phyloP scores from a whole-genome alignment of 306 rosid genomes.

The Quercus glauca region DNA sequence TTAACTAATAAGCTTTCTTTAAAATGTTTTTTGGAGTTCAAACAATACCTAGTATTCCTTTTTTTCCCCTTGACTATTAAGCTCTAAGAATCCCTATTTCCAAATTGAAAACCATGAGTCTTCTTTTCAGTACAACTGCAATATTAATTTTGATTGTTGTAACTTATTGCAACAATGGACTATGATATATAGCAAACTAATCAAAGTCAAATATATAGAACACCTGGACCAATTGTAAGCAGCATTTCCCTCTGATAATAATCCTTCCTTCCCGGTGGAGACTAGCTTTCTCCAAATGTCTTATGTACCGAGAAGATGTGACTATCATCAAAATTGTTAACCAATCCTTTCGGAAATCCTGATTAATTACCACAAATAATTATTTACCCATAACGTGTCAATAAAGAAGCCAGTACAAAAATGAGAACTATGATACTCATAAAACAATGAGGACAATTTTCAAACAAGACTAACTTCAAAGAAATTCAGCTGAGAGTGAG shows the following conservation, averaged over 20 bases:
- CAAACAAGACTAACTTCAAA: not conserved
- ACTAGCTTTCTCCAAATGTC: conserved; percentile 99
- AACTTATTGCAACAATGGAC: conserved; percentile 9
- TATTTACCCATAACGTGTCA: not conserved
- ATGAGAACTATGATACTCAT: not conserved
- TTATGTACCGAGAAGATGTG: conserved; percentile 90
- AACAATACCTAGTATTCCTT: no score
- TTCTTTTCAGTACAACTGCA: not conserved
- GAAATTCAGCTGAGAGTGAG: not conserved
- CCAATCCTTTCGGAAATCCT: conserved; percentile 97
- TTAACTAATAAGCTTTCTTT: not conserved
- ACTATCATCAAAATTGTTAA: conserved; percentile 81
- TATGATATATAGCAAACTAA: conserved; percentile 11
- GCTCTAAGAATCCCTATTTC: not conserved
- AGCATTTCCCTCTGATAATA: conserved; percentile 90
- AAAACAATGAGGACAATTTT: not conserved
- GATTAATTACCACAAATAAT: conserved; percentile 16
- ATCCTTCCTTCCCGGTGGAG: conserved; percentile 96
- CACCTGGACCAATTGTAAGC: conserved; percentile 99
- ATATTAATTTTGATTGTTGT: conserved; percentile 2
- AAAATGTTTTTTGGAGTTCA: no score
- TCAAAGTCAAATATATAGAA: conserved; percentile 19
- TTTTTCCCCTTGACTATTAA: no score
- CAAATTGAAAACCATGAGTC: not conserved
- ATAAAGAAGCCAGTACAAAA: conserved; percentile 2